Evolutionary conservation across 148 eudicot species (phyloP).

Genomic region (Pharnaceum exiguum): DNA sequence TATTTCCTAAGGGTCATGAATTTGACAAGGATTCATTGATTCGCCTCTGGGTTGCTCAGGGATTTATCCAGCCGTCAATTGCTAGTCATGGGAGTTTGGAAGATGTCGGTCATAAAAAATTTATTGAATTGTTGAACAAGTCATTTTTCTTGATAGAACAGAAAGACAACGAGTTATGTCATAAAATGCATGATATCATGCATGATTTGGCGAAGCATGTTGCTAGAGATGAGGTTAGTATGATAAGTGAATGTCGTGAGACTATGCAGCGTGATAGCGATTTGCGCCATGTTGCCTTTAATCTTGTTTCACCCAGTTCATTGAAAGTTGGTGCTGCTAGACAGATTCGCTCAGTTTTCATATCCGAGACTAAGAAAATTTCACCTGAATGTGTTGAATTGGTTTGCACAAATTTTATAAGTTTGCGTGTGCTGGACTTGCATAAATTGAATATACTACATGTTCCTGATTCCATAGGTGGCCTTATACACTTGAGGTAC

Average conservation of each 20-base stretch:
- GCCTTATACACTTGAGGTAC: constrained; percentile 5
- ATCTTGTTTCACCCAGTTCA: no score
- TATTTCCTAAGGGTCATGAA: constrained; percentile 4
- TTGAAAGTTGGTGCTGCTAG: background rate
- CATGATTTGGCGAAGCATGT: background rate
- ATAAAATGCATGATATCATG: constrained; percentile 7
- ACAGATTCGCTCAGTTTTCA: background rate
- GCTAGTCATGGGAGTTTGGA: background rate
- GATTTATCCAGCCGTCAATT: background rate
- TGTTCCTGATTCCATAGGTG: constrained; percentile 4
- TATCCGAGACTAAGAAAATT: background rate
- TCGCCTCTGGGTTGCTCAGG: constrained; percentile 16
- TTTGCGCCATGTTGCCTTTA: background rate
- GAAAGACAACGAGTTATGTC: no score
- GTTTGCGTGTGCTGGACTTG: constrained; percentile 1
- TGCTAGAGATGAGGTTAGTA: no score
- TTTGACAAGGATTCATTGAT: background rate
- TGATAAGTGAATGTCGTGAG: background rate
- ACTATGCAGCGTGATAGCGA: background rate
- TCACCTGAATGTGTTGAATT: background rate
- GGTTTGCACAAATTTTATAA: background rate
- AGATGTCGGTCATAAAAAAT: background rate
- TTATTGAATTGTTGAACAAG: background rate
- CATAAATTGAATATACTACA: background rate
- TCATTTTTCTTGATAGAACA: constrained; percentile 6